Base-by-base conservation (phyloP, 805 yeast species). In the Metschnikowia reukaufii region DNA sequence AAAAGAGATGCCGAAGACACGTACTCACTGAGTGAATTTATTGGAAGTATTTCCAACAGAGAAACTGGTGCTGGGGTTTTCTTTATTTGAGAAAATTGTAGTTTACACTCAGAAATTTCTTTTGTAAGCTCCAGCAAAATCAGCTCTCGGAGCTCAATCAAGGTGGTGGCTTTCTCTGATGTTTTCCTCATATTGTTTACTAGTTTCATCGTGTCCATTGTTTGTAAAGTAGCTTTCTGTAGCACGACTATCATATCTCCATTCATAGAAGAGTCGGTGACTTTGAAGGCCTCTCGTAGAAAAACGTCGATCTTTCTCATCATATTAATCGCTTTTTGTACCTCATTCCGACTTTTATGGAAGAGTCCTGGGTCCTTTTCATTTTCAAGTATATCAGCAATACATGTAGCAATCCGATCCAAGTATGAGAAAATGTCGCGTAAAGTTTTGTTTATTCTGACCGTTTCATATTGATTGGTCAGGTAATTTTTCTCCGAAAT, bases 391-490 rank as follows among this genome's bases (percentile, higher is more conserved):
- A 13, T 19, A 10, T 18, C 25, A 16, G 27, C 35, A 13, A 20
- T 23, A 18, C 39, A 27, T 13, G 36, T 7, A 25, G 25, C 16
- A 23, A 66, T 41, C 29, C 56, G 60, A 29, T 45, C 43, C 37
- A 70, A 49, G 48, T 62, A 64, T 18, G 45, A 45, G n/a, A 57
- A 54, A 20, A 68, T 58, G 33, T 61, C 68, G n/a, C 58, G 67
- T 13, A 65, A 49, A 1, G 60, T 54, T 32, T 63, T 63, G 46
- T 60, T 60, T 17, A 41, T 17, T 31, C 31, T 35, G 16, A 40
- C 20, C 16, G 23, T n/a, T 8, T 40, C 45, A 41, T 36, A 40
- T 29, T 30, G 35, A 23, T 27, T 15, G 16, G 25, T 3, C 12
- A 9, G 9, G 10, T 36, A 30, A 6, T n/a, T 16, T 4, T n/a